Evolutionary conservation across 2,329 filamentous ascomycete species (phyloP).

Genomic region (Zasmidium citrigriseum): DNA sequence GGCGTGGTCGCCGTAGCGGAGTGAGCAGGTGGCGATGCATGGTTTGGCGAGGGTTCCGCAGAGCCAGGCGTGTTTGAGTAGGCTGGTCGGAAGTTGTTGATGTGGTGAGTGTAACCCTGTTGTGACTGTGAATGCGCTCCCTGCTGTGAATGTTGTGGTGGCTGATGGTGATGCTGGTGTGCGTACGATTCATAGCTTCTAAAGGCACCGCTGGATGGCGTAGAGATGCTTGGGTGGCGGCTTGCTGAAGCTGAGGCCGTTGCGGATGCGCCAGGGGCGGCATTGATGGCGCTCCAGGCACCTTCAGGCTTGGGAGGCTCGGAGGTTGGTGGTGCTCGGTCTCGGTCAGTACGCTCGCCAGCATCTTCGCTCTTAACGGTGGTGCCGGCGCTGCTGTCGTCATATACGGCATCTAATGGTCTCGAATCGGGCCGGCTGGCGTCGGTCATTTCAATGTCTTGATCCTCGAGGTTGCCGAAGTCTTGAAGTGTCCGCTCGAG

Average conservation of each 20-base stretch:
- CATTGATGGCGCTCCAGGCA: slow-evolving; percentile 44
- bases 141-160: slow-evolving; percentile 16
- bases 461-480: slow-evolving; percentile 38
- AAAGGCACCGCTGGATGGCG: slow-evolving; percentile 27
- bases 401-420: slow-evolving; percentile 29
- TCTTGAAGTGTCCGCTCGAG: slow-evolving; percentile 39
- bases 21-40: slow-evolving; percentile 31
- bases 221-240: slow-evolving; percentile 25
- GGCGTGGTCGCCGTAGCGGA: slow-evolving; percentile 25
- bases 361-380: slow-evolving; percentile 37
- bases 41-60: slow-evolving; percentile 23
- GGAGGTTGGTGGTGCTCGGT: slow-evolving; percentile 19
- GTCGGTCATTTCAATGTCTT: slow-evolving; percentile 41
- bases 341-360: slow-evolving; percentile 16
- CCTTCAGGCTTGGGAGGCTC: slow-evolving; percentile 27
- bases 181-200: slow-evolving; percentile 32
- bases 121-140: slow-evolving; percentile 9
- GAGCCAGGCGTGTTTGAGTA: slow-evolving; percentile 23
- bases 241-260: slow-evolving; percentile 10
- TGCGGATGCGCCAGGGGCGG: slow-evolving; percentile 27
- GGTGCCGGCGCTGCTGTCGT: slow-evolving; percentile 31
- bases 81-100: slow-evolving; percentile 30
- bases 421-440: slow-evolving; percentile 20
- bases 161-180: slow-evolving; percentile 15
- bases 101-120: slow-evolving; percentile 18